A percentile compares a stretch with the other conserved stretches of the same genome.
These are phyloP conservation scores for Plasmodium vivax DNA, from an alignment of 169 alveolate species.

Conservation along the genomic window DNA sequence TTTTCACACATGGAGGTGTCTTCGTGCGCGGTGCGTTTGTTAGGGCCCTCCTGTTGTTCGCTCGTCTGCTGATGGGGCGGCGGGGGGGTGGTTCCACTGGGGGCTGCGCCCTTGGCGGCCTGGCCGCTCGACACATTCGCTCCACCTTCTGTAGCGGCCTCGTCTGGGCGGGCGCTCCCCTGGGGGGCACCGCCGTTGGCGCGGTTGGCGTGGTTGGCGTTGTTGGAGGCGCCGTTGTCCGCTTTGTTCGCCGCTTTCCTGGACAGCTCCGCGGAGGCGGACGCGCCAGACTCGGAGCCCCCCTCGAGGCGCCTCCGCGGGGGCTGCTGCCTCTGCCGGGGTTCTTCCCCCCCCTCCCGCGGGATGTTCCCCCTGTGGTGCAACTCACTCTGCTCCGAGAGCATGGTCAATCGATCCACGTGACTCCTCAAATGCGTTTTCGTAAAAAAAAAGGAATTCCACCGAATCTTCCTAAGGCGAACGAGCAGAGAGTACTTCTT, in stretches of 20 bases:
- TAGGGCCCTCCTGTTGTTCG: not conserved
- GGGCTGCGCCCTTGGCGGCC: not conserved
- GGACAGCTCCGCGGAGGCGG: not conserved
- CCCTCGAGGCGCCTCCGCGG: not conserved
- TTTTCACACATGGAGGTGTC: not conserved
- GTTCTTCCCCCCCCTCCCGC: no score
- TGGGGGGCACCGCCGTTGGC: not conserved
- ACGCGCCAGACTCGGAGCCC: not conserved
- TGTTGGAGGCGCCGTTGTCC: not conserved
- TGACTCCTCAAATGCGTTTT: conserved; percentile 6
- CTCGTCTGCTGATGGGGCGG: not conserved
- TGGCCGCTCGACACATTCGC: not conserved
- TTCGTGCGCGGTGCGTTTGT: not conserved
- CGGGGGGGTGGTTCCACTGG: not conserved
- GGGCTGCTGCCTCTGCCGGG: not conserved
- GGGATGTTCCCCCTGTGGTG: not conserved
- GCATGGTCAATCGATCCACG: conserved; percentile 3
- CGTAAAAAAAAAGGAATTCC: conserved; percentile 68
- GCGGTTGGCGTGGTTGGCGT: not conserved
- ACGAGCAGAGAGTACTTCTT: conserved; percentile 29
- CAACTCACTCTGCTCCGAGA: not conserved
- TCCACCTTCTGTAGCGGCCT: not conserved
- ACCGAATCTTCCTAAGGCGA: not conserved
- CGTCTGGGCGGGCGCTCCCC: not conserved
- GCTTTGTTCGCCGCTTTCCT: not conserved